Conservation (phyloP, 2,329 filamentous ascomycete genomes). For the Macrophomina tecta region DNA sequence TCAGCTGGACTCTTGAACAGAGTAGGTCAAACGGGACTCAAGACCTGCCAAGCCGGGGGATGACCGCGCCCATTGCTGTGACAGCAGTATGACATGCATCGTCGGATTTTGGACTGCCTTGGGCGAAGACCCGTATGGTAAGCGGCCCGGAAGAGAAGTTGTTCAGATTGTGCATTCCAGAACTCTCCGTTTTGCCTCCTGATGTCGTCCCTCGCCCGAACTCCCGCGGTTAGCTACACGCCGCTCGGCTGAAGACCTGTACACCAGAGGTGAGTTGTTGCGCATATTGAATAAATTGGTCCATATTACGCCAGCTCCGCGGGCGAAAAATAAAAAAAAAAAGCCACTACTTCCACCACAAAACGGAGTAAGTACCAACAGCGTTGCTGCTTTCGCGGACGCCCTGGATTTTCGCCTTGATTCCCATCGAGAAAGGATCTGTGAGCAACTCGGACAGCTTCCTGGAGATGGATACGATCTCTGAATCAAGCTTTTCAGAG, state of each 20-base stretch:
- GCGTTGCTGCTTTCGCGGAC: slow-evolving; percentile 29
- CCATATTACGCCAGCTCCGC: background rate
- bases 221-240: background rate
- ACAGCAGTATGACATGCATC: background rate
- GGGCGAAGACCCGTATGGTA: background rate
- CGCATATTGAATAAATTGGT: background rate
- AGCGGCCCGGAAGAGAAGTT: background rate
- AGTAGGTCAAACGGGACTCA: background rate
- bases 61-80: background rate
- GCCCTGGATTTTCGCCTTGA: slow-evolving; percentile 34
- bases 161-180: slow-evolving; percentile 1
- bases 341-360: slow-evolving; percentile 22
- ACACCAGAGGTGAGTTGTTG: background rate
- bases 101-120: background rate
- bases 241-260: background rate
- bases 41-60: background rate
- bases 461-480: slow-evolving; percentile 44
- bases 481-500: slow-evolving; percentile 29
- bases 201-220: background rate
- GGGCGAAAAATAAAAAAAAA: background rate
- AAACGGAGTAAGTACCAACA: slow-evolving; percentile 21
- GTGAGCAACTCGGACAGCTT: slow-evolving; percentile 42
- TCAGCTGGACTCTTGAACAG: background rate
- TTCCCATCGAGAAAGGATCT: slow-evolving; percentile 45
- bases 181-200: background rate